Evolutionary conservation across 441 rosid genomes (phyloP), one percentile per base, ranked within the genome.

Genomic region (Francoa sonchifolia): DNA sequence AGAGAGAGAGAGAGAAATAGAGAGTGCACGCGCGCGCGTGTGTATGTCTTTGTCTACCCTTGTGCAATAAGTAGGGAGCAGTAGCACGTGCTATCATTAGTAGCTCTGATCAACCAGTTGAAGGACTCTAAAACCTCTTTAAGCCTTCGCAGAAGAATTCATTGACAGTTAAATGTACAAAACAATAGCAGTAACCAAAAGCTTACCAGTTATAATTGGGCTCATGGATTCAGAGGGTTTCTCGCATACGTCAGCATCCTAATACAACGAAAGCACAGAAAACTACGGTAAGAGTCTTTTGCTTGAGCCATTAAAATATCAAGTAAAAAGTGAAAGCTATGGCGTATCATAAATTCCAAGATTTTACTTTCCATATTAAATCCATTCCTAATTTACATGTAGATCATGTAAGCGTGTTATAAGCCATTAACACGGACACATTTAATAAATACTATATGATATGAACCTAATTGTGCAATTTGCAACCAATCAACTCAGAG

Each of bases 201-300:
- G 18, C 47, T 39, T 46, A 63, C 61, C 54, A 33, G 48, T 37
- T 15, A 26, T 45, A 54, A 57, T 54, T 60, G 69, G 50, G 33
- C 32, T 36, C 4, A 21, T 27, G 8, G 67, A 60, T 10, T 44
- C 50, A 14, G 46, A 20, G 32, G 60, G 40, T 52, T 63, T 67
- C 39, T 39, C 50, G 33, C 45, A 59, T 51, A 44, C 58, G 26
- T 59, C 71, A 33, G 8, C 43, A 46, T 42, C 80, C 97, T 89
- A 73, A 51, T 41, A 53, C 55, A 44, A 13, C 6, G 49, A 48
- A 63, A 39, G 52, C 8, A 32, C 35, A 62, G 42, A 11, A 19
- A 44, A 32, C 16, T 28, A 52, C 8, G 4, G 10, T 20, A 17
- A 29, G 21, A 38, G 3, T 19, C 33, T 50, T 3, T 20, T 20